Evolutionary conservation across 805 yeast species (phyloP).

Genomic region (Kuraishia ogatae): DNA sequence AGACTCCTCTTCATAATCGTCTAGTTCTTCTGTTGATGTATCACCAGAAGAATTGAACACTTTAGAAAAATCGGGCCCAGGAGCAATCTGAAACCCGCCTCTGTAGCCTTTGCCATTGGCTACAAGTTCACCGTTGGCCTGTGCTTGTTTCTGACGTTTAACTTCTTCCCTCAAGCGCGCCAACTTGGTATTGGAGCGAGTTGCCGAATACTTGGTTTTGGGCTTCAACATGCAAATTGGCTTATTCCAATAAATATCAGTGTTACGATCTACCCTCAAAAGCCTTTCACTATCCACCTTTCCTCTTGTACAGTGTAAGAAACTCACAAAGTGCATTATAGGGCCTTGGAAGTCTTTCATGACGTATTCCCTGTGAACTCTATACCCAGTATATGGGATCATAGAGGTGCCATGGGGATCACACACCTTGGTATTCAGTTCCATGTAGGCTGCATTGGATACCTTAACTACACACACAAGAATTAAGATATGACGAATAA

Average conservation of each 20-base stretch:
- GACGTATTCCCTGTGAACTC: conserved; percentile 39
- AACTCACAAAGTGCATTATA: conserved; percentile 31
- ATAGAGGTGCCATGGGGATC: conserved; percentile 19
- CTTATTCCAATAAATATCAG: conserved; percentile 39
- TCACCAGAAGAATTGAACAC: too few relatives aligned
- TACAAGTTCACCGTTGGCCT: not conserved
- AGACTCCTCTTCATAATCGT: not conserved
- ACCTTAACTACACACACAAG: not conserved
- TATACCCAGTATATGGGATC: conserved; percentile 46
- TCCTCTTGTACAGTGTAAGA: conserved; percentile 48
- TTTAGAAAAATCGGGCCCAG: not conserved
- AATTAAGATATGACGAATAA: not conserved
- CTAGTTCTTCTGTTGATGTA: too few relatives aligned
- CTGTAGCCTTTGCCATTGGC: not conserved
- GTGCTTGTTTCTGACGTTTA: not conserved
- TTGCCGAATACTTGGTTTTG: conserved; percentile 5
- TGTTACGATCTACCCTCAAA: conserved; percentile 21
- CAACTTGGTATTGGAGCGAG: not conserved
- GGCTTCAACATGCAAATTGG: conserved; percentile 37
- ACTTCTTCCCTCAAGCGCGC: not conserved
- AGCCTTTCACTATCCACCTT: conserved; percentile 32
- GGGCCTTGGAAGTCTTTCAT: conserved; percentile 28
- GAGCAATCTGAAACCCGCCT: not conserved
- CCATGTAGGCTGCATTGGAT: not conserved
- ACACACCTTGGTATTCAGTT: conserved; percentile 18